Base-by-base conservation (phyloP, 352 stramenopile species). In the Albugo laibachii region DNA sequence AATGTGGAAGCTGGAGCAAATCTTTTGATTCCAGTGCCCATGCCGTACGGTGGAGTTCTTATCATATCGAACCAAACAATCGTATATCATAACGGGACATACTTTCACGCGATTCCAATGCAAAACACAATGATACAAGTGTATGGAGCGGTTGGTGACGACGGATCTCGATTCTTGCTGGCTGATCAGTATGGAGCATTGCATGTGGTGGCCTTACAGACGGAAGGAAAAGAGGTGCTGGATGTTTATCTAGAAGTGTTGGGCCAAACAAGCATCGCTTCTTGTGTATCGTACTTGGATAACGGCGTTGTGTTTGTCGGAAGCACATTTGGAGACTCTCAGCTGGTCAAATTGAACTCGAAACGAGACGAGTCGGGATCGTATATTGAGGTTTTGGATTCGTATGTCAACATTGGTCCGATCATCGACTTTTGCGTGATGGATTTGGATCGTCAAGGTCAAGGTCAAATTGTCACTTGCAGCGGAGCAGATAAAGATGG, bases 401-500 rank as follows among this genome's bases (percentile, higher is more conserved):
- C 92, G 48, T 99, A 98, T 52, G 82, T 85, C 13, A 97, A 98
- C 55, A 72, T 99, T 44, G 94, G 94, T 5, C 95, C 95, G 8
- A 98, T 99, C 67, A 84, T 97, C 13, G 95, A 99, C 59, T 97
- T 99, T 66, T 96, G 92, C 61, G 73, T 98, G 15, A 93, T 97
- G 57, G 88, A 97, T 49, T 71, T 95, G 14, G 88, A 96, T 50
- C 75, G 86, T 2, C 85, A 96, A 50, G 77, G 80, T 8, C 93
- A 98, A 59, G 87, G 83, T 1, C 83, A 97, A 62, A 92, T 97
- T 37, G 94, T 98, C 6, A 98, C 94, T 2, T 97, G 89, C 57
- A 97, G 84, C 54, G 95, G 95, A 12, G 87, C 83, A 11, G 92
- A 92, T 50, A 95, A 96, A 48, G 91, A 97, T 41, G 94, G 94